Percentiles rank a stretch among this genome's conserved stretches.
Evolutionary conservation across 1,284 basidiomycete species (phyloP).

Genomic region (Jaminaea rosea): DNA sequence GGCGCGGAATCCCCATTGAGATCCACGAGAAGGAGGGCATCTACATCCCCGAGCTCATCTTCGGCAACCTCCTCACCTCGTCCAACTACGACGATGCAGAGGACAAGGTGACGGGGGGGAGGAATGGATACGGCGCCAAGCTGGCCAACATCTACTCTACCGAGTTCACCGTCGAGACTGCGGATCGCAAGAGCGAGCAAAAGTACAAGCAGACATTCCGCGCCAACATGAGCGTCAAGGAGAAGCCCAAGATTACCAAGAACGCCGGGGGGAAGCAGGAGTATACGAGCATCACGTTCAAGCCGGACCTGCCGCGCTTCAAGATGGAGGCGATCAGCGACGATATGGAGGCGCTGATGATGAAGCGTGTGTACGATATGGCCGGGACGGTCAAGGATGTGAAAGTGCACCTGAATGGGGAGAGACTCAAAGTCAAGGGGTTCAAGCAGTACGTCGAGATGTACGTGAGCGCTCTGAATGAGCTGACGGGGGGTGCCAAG

Average conservation of each 20-base stretch:
- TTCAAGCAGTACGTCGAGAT: slow-evolving; percentile 98
- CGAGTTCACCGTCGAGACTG: slow-evolving; percentile 95
- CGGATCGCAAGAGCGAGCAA: slow-evolving; percentile 72
- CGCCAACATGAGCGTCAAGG: slow-evolving; percentile 82
- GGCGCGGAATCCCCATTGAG: slow-evolving; percentile 87
- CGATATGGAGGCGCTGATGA: slow-evolving; percentile 78
- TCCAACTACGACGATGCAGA: slow-evolving; percentile 99
- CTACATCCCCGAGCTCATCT: slow-evolving; percentile 95
- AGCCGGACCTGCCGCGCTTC: slow-evolving; percentile 82
- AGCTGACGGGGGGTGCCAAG: slow-evolving; percentile 34
- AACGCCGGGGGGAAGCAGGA: slow-evolving; percentile 60
- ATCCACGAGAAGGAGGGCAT: slow-evolving; percentile 87
- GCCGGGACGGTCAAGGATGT: slow-evolving; percentile 87
- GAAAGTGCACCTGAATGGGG: slow-evolving; percentile 88
- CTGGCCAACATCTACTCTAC: slow-evolving; percentile 96
- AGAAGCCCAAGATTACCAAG: slow-evolving; percentile 77
- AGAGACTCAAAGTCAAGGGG: slow-evolving; percentile 81
- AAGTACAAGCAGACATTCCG: slow-evolving; percentile 96
- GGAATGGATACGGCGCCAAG: slow-evolving; percentile 95
- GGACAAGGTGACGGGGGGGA: slow-evolving; percentile 95
- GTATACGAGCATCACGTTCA: slow-evolving; percentile 90
- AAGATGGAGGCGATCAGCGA: slow-evolving; percentile 86
- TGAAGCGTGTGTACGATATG: slow-evolving; percentile 94
- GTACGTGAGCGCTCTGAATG: slow-evolving; percentile 55
- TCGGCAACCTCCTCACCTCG: slow-evolving; percentile 87